A percentile compares a stretch with the other conserved stretches of the same genome.
Conservation (phyloP, 768 basidiomycete species). For the Termitomyces sp. region DNA sequence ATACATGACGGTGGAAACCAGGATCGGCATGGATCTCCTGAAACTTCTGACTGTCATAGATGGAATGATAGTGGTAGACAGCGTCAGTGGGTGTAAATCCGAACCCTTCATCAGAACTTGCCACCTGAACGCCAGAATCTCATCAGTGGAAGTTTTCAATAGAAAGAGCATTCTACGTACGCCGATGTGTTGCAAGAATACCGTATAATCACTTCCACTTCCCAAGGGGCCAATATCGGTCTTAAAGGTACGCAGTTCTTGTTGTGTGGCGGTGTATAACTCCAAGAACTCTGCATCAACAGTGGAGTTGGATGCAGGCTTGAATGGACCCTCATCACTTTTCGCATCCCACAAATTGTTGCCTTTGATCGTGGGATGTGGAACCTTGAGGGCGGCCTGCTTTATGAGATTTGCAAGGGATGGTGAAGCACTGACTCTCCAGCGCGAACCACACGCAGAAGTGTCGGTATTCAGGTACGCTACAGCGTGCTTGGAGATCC, state of each 20-base stretch:
- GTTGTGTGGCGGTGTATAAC: conserved; percentile 32
- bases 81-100: conserved; percentile 43
- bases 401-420: conserved; percentile 77
- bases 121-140: conserved; percentile 24
- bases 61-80: conserved; percentile 72
- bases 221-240: conserved; percentile 60
- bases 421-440: conserved; percentile 60
- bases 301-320: conserved; percentile 17
- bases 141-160: background rate
- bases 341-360: conserved; percentile 79
- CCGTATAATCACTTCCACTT: conserved; percentile 87
- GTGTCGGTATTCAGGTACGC: conserved; percentile 84
- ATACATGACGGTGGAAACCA: conserved; percentile 67
- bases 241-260: conserved; percentile 24
- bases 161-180: conserved; percentile 19
- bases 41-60: conserved; percentile 72
- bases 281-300: conserved; percentile 39
- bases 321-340: conserved; percentile 52
- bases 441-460: conserved; percentile 59
- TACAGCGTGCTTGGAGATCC: conserved; percentile 76
- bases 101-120: conserved; percentile 42
- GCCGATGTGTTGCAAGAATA: conserved; percentile 78
- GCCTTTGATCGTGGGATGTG: conserved; percentile 62
- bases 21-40: conserved; percentile 75
- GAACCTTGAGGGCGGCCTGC: conserved; percentile 60